Percentiles rank a stretch among this genome's conserved stretches.
Conservation (phyloP, 2,329 filamentous ascomycete genomes). For the Pseudogymnoascus sp. region DNA sequence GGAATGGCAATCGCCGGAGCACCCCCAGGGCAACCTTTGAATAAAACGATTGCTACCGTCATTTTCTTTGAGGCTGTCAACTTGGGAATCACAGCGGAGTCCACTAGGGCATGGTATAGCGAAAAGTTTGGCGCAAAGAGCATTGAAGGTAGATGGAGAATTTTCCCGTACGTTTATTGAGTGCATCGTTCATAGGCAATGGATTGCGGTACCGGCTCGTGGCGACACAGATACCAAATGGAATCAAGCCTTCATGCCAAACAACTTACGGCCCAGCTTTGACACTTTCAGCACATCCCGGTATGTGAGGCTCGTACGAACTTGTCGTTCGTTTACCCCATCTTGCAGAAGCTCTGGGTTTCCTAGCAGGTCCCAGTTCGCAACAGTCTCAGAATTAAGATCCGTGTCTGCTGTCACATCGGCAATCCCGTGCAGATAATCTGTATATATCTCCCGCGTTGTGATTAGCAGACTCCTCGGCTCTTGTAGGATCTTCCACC, state of each 20-base stretch:
- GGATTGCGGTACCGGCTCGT: neutral
- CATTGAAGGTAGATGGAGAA: constrained; percentile 59
- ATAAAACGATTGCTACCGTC: constrained; percentile 64
- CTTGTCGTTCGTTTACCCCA: constrained; percentile 49
- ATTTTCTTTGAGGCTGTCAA: constrained; percentile 69
- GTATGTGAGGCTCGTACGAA: constrained; percentile 68
- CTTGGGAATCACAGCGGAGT: constrained; percentile 70
- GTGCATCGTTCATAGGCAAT: neutral
- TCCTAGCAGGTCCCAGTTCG: constrained; percentile 63
- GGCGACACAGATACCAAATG: neutral
- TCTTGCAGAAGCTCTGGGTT: constrained; percentile 37
- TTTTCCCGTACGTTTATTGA: constrained; percentile 64
- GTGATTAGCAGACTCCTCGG: constrained; percentile 73
- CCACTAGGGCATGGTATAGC: constrained; percentile 72
- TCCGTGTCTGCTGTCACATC: constrained; percentile 57
- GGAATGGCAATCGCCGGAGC: constrained; percentile 68
- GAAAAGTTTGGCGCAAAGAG: constrained; percentile 62
- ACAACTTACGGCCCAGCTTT: constrained; percentile 55
- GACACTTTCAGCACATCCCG: constrained; percentile 80
- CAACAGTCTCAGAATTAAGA: constrained; percentile 52
- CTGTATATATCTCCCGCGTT: constrained; percentile 56
- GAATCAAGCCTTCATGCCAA: constrained; percentile 7
- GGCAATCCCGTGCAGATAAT: constrained; percentile 68
- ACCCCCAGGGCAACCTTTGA: constrained; percentile 55
- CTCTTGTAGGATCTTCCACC: constrained; percentile 66